Evolutionary conservation across 192 early-diverging fungal species (phyloP).

Genomic region (Backusella westeae): DNA sequence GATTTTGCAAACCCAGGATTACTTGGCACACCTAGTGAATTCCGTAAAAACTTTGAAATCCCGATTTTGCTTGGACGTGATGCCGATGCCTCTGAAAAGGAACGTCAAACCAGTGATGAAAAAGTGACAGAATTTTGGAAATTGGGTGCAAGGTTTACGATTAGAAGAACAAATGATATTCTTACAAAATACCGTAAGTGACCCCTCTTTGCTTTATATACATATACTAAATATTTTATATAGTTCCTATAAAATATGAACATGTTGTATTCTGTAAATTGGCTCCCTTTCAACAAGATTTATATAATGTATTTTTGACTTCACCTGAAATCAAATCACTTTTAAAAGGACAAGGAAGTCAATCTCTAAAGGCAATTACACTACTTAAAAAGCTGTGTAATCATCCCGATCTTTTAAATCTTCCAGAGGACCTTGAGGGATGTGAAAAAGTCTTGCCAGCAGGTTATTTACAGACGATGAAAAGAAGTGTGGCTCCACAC

Average conservation of each 20-base stretch:
- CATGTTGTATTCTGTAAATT: constrained; percentile 96
- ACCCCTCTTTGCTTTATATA: neutral
- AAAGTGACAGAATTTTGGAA: constrained; percentile 81
- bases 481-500: constrained; percentile 35
- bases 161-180: constrained; percentile 94
- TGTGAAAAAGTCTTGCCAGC: constrained; percentile 56
- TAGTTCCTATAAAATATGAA: constrained; percentile 96
- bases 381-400: constrained; percentile 98
- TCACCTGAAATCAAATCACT: constrained; percentile 71
- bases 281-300: constrained; percentile 66
- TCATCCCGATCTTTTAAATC: constrained; percentile 85
- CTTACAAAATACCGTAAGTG: constrained; percentile 92
- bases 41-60: constrained; percentile 87
- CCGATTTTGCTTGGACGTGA: constrained; percentile 94
- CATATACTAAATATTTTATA: neutral
- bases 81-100: constrained; percentile 79
- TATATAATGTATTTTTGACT: constrained; percentile 81
- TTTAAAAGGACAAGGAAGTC: constrained; percentile 69
- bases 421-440: constrained; percentile 56
- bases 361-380: constrained; percentile 87
- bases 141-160: constrained; percentile 94
- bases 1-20: constrained; percentile 95
- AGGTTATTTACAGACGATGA: constrained; percentile 52
- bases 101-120: constrained; percentile 75
- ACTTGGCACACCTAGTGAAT: constrained; percentile 84